Base-by-base conservation (phyloP, 768 basidiomycete genomes). In the Mycena amicta region DNA sequence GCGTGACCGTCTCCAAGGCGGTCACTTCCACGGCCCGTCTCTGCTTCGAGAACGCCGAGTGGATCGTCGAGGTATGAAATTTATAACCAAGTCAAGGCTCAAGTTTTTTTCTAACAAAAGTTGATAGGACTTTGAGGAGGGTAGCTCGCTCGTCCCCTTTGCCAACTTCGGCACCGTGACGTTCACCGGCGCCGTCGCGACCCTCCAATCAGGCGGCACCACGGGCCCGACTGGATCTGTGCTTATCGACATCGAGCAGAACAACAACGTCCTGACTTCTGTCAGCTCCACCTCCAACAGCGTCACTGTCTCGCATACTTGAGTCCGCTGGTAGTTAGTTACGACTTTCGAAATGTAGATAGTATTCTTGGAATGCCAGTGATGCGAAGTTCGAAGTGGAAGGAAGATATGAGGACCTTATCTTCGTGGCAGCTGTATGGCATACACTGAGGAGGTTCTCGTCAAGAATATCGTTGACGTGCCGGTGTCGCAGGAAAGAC, bases 61-160 rank as follows among this genome's bases (percentile, higher is more conserved):
- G 74, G 74, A 74, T 75, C 55, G 72, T 75, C 25, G 74, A 75
- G n/a, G n/a, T n/a, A n/a, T n/a, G n/a, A n/a, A n/a, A n/a, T n/a
- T n/a, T n/a, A n/a, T n/a, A n/a, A n/a, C n/a, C n/a, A n/a, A n/a
- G n/a, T n/a, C n/a, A n/a, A n/a, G n/a, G n/a, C n/a, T n/a, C n/a
- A n/a, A n/a, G n/a, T n/a, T n/a, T n/a, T n/a, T n/a, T n/a, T n/a
- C n/a, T n/a, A n/a, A n/a, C n/a, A n/a, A n/a, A n/a, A n/a, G n/a
- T n/a, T n/a, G n/a, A n/a, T n/a, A n/a, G 65, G 74, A 75, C 55
- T 77, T 70, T 72, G 61, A 64, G 49, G 56, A 62, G 47, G 52
- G 45, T 43, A 31, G 6, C 50, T 39, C 50, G 4, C 79, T 68
- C 12, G 75, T 76, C n/a, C 71, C 72, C 25, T 71, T 76, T 55